Base-by-base conservation (phyloP, 108 stramenopile genomes). In the Fragilaria crotonensis region DNA sequence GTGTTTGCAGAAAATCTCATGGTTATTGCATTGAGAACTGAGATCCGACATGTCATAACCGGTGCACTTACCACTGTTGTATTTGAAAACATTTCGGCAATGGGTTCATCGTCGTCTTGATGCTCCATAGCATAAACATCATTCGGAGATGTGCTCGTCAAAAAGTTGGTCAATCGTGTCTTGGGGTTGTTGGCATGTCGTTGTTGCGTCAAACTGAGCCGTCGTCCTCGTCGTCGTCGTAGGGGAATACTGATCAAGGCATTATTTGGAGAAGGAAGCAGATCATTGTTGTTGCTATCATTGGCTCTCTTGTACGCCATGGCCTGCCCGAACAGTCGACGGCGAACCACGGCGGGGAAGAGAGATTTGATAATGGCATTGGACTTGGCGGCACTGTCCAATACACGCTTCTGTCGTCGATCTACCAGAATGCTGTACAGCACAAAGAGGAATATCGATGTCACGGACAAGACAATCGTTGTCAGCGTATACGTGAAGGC, bases 1-100 rank as follows among this genome's bases (percentile, higher is more conserved):
- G 36, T 41, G 7, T 14, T 41, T 41, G 14, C 7, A 11, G 36
- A 41, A 11, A 14, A 11, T 41, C 7, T 11, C 36, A 11, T 41
- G 14, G 14, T 41, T 41, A 41, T n/a, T n/a, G n/a, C n/a, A n/a
- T n/a, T n/a, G n/a, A n/a, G n/a, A n/a, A n/a, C n/a, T n/a, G n/a
- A n/a, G n/a, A n/a, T n/a, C n/a, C n/a, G n/a, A n/a, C n/a, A n/a
- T n/a, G n/a, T n/a, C n/a, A n/a, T n/a, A n/a, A n/a, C n/a, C 36
- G 14, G 14, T 11, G 7, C 14, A 41, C 36, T 41, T 14, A 41
- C 36, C 11, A 83, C 76, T 2, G 78, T 73, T 4, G 76, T 77
- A 49, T 75, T 59, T 32, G 64, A 63, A 45, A 83, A 83, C 11
- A 77, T 46, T 45, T 79, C 81, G 9, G 83, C 83, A 59, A 84